Evolutionary conservation across 805 yeast genomes (phyloP), one percentile per base, ranked within the genome.

Genomic region (Hanseniaspora vineae): DNA sequence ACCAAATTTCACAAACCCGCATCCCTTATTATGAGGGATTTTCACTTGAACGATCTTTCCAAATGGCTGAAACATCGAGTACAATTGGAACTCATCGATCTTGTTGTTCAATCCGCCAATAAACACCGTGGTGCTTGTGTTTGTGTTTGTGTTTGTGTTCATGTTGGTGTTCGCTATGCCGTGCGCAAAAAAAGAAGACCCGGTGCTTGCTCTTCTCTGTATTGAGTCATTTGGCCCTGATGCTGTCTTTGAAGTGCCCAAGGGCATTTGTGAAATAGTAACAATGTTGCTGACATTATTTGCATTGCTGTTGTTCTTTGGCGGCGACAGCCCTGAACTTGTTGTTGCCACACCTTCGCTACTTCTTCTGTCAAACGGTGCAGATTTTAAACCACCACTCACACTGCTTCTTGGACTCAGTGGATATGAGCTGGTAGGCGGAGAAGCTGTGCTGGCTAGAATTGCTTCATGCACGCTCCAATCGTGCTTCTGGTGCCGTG

Each of bases 21-120:
- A 82, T 50, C 84, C 83, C 58, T 83, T 84, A 13, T 87, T 86
- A 1, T 77, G 80, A 8, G 90, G 90, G 43, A 84, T 81, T 57
- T 81, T 82, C 42, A 84, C 81, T 53, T 78, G 81, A 29, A 73
- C 64, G 35, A 84, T 78, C 17, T 67, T 61, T n/a, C 94, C 94
- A 66, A 80, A 83, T 15, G 87, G 85, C 60, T 76, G 76, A 63
- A 84, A 84, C 17, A 83, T 60, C 0, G 78, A 69, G 47, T 71
- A 70, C 35, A 84, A 62, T 3, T 84, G 76, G 42, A 71, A 75
- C 54, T 82, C 92, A 13, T 72, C 66, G 31, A 80, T 78, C 44
- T 78, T 78, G 19, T 73, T 66, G n/a, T 82, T 78, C 37, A 84
- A 64, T 0, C 90, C 89, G 3, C 90, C 90, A 42, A 84, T 81